Evolutionary conservation across 164 flowering plant genomes (phyloP).

Genomic region (Houttuynia cordata): DNA sequence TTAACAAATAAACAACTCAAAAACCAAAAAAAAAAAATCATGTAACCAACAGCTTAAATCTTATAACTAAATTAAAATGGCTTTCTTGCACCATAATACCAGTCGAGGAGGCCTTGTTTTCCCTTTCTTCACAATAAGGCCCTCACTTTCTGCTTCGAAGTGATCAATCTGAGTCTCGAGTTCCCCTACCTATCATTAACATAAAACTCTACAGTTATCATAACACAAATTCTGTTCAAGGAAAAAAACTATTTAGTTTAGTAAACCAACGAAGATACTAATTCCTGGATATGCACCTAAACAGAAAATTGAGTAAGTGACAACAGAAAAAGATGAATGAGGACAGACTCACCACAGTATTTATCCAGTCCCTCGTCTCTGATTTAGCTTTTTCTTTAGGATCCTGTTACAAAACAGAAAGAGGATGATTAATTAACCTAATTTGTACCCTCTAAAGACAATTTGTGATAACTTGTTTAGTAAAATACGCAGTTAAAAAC

Average conservation of each 20-base stretch:
- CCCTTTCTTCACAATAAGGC: slow-evolving; percentile 87
- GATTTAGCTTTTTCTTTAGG: slow-evolving; percentile 97
- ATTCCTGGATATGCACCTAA: not conserved
- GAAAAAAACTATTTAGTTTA: too few relatives aligned
- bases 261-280: not conserved
- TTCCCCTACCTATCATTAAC: slow-evolving; percentile 60
- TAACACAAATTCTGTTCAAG: not conserved
- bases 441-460: not conserved
- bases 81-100: slow-evolving; percentile 29
- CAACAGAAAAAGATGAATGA: slow-evolving; percentile 1
- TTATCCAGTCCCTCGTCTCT: slow-evolving; percentile 98
- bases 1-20: not conserved
- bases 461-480: not conserved
- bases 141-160: slow-evolving; percentile 96
- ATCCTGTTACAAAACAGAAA: slow-evolving; percentile 33
- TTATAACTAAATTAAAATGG: not conserved
- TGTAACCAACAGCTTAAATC: not conserved
- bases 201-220: not conserved
- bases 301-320: not conserved
- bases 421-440: too few relatives aligned
- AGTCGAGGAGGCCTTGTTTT: slow-evolving; percentile 96
- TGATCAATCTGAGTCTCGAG: slow-evolving; percentile 82
- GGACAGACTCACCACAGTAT: slow-evolving; percentile 69
- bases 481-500: not conserved
- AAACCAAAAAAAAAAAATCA: not conserved